These are phyloP conservation scores for Sphagnurus paluster DNA, from an alignment of 1,284 basidiomycete species.

Conservation along the genomic window DNA sequence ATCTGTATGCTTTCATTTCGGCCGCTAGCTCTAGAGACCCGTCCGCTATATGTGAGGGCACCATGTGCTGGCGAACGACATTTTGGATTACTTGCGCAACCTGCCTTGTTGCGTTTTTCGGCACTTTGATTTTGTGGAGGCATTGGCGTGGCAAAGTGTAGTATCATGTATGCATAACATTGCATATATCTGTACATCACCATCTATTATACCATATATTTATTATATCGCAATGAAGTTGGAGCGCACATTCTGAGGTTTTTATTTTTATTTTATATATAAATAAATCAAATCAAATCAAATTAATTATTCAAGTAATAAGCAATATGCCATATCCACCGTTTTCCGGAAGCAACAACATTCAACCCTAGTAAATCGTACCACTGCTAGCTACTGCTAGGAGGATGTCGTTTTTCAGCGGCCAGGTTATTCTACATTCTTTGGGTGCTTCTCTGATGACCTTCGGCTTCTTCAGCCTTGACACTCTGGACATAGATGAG, in stretches of 20 bases:
- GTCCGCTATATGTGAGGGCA: slow-evolving; percentile 51
- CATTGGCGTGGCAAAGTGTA: slow-evolving; percentile 60
- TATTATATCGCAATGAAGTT: too few species aligned
- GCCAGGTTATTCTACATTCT: slow-evolving; percentile 38
- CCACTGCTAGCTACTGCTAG: too few species aligned
- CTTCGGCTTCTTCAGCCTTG: slow-evolving; percentile 46
- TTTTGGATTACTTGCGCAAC: slow-evolving; percentile 52
- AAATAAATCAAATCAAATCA: too few species aligned
- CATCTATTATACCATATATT: too few species aligned
- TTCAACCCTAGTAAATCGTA: not conserved
- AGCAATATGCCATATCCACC: too few species aligned
- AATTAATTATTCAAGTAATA: too few species aligned
- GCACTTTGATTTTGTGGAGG: slow-evolving; percentile 55
- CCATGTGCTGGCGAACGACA: slow-evolving; percentile 63
- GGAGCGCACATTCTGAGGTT: too few species aligned
- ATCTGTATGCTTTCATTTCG: slow-evolving; percentile 70
- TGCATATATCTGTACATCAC: not conserved
- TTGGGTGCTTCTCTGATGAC: slow-evolving; percentile 43
- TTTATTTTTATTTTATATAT: too few species aligned
- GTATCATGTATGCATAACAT: slow-evolving; percentile 1
- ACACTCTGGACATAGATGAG: slow-evolving; percentile 32
- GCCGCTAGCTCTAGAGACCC: slow-evolving; percentile 43
- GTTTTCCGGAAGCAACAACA: too few species aligned
- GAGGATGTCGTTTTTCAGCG: slow-evolving; percentile 6
- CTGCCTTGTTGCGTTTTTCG: slow-evolving; percentile 42